Evolutionary conservation across 495 filamentous ascomycete species (phyloP).

Genomic region (Penicillium steckii): DNA sequence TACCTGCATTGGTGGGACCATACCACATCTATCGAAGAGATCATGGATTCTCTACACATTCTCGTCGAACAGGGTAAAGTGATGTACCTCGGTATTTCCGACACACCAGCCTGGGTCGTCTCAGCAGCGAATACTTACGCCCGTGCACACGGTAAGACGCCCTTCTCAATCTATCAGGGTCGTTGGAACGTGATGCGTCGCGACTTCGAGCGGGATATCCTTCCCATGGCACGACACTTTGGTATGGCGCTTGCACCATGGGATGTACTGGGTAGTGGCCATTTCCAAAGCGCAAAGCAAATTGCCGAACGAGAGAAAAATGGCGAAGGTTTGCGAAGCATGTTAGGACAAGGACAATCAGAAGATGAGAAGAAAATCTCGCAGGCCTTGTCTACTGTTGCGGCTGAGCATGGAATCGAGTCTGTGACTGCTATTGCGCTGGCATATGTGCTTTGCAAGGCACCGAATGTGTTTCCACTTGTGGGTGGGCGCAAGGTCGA

Average conservation of each 20-base stretch:
- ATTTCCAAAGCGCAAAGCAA: constrained; percentile 45
- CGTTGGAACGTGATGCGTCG: constrained; percentile 54
- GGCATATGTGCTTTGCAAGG: constrained; percentile 72
- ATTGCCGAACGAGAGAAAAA: constrained; percentile 30
- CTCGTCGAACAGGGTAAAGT: constrained; percentile 59
- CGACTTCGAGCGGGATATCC: constrained; percentile 57
- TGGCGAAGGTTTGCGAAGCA: constrained; percentile 29
- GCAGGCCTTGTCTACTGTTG: constrained; percentile 50
- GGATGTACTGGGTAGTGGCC: constrained; percentile 53
- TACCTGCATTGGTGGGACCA: constrained; percentile 65
- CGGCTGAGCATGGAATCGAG: constrained; percentile 44
- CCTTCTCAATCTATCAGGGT: constrained; percentile 66
- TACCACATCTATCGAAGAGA: constrained; percentile 56
- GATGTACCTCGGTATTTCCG: constrained; percentile 61
- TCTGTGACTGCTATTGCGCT: constrained; percentile 59
- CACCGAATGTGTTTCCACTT: constrained; percentile 75
- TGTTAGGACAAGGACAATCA: constrained; percentile 19
- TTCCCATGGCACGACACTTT: constrained; percentile 50
- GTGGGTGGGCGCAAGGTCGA: constrained; percentile 65
- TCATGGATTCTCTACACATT: constrained; percentile 59
- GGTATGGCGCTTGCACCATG: constrained; percentile 62
- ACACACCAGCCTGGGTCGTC: constrained; percentile 65
- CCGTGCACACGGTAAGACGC: constrained; percentile 55
- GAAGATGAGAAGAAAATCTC: constrained; percentile 44
- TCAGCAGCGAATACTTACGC: constrained; percentile 60